Evolutionary conservation across 1,284 basidiomycete genomes (phyloP).

Genomic region (Fomes fomentarius): DNA sequence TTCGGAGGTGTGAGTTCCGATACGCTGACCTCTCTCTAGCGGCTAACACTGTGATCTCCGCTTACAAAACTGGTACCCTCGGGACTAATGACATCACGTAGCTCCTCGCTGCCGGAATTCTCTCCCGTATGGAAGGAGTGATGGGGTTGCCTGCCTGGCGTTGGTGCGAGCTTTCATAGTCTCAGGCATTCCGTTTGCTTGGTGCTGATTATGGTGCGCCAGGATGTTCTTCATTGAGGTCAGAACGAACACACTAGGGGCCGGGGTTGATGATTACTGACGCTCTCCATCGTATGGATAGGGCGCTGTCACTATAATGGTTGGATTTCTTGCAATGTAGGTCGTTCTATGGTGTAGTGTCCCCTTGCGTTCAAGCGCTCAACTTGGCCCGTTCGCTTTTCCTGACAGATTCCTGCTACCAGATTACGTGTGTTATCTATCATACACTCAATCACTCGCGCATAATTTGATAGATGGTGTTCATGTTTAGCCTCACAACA

Average conservation of each 20-base stretch:
- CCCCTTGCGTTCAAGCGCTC: too few relatives aligned
- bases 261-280: background rate
- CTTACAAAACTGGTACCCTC: too few relatives aligned
- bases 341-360: constrained; percentile 27
- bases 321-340: constrained; percentile 61
- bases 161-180: constrained; percentile 45
- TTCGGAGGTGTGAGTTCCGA: constrained; percentile 61
- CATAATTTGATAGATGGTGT: too few relatives aligned
- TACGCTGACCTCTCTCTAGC: too few relatives aligned
- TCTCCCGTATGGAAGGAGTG: constrained; percentile 69
- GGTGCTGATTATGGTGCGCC: background rate
- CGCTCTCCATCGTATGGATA: too few relatives aligned
- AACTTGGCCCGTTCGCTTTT: background rate
- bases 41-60: too few relatives aligned
- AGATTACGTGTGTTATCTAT: constrained; percentile 49
- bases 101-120: constrained; percentile 72
- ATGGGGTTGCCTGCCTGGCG: constrained; percentile 73
- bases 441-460: too few relatives aligned
- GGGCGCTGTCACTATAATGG: constrained; percentile 58
- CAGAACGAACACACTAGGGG: too few relatives aligned
- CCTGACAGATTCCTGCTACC: constrained; percentile 42
- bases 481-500: constrained; percentile 58
- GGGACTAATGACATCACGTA: constrained; percentile 27
- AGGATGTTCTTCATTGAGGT: constrained; percentile 70
- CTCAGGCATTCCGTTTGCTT: background rate